phyloP scores from a whole-genome alignment of 805 yeast genomes.

The Clavispora phyllophila region DNA sequence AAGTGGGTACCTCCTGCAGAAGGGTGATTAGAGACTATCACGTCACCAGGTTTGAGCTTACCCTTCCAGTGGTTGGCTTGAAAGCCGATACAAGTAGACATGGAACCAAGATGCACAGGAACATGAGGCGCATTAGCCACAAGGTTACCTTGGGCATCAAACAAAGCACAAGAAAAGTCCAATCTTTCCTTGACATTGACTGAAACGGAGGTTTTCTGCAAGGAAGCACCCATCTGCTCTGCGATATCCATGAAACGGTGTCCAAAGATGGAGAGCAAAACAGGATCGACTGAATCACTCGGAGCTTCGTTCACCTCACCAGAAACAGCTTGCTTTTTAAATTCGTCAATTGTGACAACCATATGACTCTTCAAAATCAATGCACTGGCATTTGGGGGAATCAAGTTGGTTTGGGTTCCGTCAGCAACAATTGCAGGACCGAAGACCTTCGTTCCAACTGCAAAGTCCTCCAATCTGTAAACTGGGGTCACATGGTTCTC shows the following conservation, averaged over 20 bases:
- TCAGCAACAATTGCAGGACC: constrained; percentile 18
- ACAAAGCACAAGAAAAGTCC: constrained; percentile 43
- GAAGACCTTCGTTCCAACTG: constrained; percentile 7
- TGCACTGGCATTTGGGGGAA: constrained; percentile 13
- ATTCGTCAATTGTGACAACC: constrained; percentile 7
- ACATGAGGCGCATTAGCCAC: constrained; percentile 45
- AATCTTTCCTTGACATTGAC: constrained; percentile 42
- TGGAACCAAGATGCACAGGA: constrained; percentile 43
- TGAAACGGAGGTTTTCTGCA: constrained; percentile 42
- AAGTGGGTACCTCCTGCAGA: constrained; percentile 41
- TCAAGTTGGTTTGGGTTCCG: constrained; percentile 16
- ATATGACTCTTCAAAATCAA: constrained; percentile 14
- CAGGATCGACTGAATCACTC: constrained; percentile 11
- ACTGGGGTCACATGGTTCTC: constrained; percentile 9
- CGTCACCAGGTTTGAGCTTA: constrained; percentile 37
- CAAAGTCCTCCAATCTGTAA: constrained; percentile 10
- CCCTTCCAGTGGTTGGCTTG: constrained; percentile 38
- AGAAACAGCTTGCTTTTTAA: not conserved
- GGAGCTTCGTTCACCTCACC: not conserved
- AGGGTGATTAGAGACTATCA: constrained; percentile 40
- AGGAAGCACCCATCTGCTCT: constrained; percentile 41
- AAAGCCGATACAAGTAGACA: constrained; percentile 43
- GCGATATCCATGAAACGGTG: constrained; percentile 20
- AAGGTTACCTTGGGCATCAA: constrained; percentile 37
- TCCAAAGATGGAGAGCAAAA: constrained; percentile 17